phyloP scores from a whole-genome alignment of 1,284 basidiomycete genomes.

The Ustilago bromivora region DNA sequence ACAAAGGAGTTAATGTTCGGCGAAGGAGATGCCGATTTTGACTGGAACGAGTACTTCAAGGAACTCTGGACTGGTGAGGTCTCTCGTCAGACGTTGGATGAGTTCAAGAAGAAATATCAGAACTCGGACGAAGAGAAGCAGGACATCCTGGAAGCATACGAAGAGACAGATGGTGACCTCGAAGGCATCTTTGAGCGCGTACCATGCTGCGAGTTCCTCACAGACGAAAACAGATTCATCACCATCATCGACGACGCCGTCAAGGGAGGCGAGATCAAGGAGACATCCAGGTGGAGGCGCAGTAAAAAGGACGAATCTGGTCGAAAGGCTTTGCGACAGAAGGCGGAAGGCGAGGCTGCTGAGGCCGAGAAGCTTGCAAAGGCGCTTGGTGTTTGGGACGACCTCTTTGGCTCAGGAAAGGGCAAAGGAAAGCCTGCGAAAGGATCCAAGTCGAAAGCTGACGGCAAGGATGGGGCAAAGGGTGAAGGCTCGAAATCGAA shows the following conservation, averaged over 20 bases:
- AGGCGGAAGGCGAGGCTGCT: constrained; percentile 54
- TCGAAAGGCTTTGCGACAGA: constrained; percentile 48
- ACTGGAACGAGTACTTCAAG: constrained; percentile 70
- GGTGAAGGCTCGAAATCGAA: constrained; percentile 33
- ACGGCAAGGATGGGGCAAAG: constrained; percentile 12
- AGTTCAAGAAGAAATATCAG: constrained; percentile 65
- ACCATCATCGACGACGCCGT: constrained; percentile 57
- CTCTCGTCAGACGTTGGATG: constrained; percentile 57
- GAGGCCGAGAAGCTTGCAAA: constrained; percentile 63
- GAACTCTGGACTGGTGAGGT: constrained; percentile 68
- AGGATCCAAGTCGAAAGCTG: constrained; percentile 10
- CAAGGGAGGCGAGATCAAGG: constrained; percentile 43
- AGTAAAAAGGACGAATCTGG: constrained; percentile 43
- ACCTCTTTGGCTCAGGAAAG: constrained; percentile 58
- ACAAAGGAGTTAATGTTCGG: constrained; percentile 63
- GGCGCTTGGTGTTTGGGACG: constrained; percentile 68
- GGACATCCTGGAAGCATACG: constrained; percentile 64
- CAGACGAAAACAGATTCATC: constrained; percentile 59
- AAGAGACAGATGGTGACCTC: constrained; percentile 53
- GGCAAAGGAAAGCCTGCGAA: constrained; percentile 38
- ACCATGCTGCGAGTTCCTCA: constrained; percentile 63
- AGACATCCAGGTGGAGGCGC: constrained; percentile 38
- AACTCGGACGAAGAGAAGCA: constrained; percentile 62
- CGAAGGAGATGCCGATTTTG: constrained; percentile 63
- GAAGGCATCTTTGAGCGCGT: constrained; percentile 61